These are phyloP conservation scores for Ailanthus altissimus DNA, from an alignment of 345 rosid genomes.

Conservation along the genomic window DNA sequence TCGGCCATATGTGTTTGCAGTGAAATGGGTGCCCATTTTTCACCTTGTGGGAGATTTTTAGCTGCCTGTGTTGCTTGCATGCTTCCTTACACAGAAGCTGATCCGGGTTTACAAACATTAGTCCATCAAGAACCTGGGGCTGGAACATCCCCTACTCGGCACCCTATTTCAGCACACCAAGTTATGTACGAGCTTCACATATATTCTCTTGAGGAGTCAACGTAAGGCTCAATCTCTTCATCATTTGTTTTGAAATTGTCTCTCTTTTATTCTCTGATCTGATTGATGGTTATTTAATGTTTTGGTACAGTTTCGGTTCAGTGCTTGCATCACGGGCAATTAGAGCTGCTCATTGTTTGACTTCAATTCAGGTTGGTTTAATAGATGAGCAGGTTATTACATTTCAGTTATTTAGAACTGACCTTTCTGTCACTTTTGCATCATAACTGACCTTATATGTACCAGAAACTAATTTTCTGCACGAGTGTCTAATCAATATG, in stretches of 20 bases:
- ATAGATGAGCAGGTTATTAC: neutral
- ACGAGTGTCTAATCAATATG: neutral
- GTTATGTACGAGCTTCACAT: conserved; percentile 96
- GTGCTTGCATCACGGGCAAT: conserved; percentile 90
- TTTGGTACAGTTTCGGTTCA: conserved; percentile 64
- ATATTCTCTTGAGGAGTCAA: conserved; percentile 89
- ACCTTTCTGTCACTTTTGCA: neutral
- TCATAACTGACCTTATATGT: neutral
- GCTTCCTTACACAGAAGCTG: conserved; percentile 79
- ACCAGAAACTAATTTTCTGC: neutral
- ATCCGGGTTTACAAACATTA: conserved; percentile 66
- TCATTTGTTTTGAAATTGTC: neutral
- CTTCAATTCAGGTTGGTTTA: conserved; percentile 89
- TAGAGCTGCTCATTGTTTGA: conserved; percentile 96
- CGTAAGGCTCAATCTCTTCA: conserved; percentile 51
- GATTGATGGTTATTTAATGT: conserved; percentile 18
- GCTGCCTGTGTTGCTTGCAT: conserved; percentile 97
- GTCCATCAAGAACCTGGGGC: conserved; percentile 69
- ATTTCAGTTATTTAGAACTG: neutral
- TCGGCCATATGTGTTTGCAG: conserved; percentile 44
- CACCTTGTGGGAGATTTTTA: conserved; percentile 97
- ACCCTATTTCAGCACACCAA: conserved; percentile 89
- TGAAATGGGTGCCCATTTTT: conserved; percentile 99
- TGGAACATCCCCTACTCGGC: conserved; percentile 93
- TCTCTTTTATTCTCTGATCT: conserved; percentile 8